phyloP scores from a whole-genome alignment of 1,284 basidiomycete species.

The Ceratobasidium sp. region DNA sequence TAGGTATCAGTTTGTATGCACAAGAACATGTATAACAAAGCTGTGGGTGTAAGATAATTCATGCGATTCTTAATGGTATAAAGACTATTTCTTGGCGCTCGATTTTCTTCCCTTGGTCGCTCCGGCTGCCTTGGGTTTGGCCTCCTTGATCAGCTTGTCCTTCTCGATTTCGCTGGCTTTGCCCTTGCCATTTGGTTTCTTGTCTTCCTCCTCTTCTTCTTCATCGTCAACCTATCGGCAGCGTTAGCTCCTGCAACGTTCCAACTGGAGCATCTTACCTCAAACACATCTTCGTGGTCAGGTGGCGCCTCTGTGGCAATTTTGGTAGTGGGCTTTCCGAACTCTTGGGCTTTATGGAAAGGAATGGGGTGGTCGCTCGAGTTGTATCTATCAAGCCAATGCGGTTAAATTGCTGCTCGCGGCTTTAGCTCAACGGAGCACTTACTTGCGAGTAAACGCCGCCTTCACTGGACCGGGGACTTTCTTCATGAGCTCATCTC shows the following conservation, averaged over 20 bases:
- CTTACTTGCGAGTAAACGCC: slow-evolving; percentile 84
- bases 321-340: slow-evolving; percentile 80
- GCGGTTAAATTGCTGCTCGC: slow-evolving; percentile 11
- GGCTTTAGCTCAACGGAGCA: background rate
- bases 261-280: slow-evolving; percentile 52
- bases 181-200: slow-evolving; percentile 50
- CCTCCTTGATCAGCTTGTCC: slow-evolving; percentile 63
- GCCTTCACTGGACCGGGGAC: slow-evolving; percentile 84
- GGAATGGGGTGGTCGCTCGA: slow-evolving; percentile 85
- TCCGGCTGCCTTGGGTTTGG: slow-evolving; percentile 50
- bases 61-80: background rate
- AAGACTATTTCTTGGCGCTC: slow-evolving; percentile 42
- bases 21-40: slow-evolving; percentile 33
- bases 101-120: slow-evolving; percentile 45
- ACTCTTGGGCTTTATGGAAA: slow-evolving; percentile 83
- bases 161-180: slow-evolving; percentile 55
- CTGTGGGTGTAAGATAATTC: slow-evolving; percentile 11
- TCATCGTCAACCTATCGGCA: slow-evolving; percentile 53
- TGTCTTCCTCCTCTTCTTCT: slow-evolving; percentile 55
- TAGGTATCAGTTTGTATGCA: slow-evolving; percentile 18
- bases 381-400: slow-evolving; percentile 73
- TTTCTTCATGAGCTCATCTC: slow-evolving; percentile 79
- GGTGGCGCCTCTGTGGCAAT: slow-evolving; percentile 70
- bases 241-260: slow-evolving; percentile 44
- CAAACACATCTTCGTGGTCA: slow-evolving; percentile 88